phyloP scores from a whole-genome alignment of 2,329 filamentous ascomycete genomes.

The Colletotrichum melonis region DNA sequence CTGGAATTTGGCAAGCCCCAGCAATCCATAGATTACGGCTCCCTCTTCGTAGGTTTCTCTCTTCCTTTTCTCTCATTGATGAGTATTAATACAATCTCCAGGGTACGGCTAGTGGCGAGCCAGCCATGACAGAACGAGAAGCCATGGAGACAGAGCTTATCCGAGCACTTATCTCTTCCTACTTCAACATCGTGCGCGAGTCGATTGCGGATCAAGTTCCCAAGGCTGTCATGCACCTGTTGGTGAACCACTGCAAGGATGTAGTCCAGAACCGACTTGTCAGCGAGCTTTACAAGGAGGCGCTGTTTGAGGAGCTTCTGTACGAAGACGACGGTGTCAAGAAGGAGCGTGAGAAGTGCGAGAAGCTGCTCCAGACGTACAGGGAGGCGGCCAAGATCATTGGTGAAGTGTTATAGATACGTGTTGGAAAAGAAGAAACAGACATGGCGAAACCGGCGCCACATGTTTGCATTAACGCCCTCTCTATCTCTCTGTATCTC shows the following conservation, averaged over 20 bases:
- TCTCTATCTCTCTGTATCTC: background rate
- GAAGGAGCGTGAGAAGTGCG: conserved; percentile 98
- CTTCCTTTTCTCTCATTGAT: background rate
- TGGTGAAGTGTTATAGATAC: conserved; percentile 84
- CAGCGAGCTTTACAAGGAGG: conserved; percentile 93
- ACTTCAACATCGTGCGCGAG: conserved; percentile 99
- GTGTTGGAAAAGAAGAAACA: conserved; percentile 27
- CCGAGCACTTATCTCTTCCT: conserved; percentile 93
- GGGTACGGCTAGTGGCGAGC: conserved; percentile 73
- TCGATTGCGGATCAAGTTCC: conserved; percentile 99
- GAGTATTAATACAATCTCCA: conserved; percentile 45
- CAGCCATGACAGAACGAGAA: conserved; percentile 93
- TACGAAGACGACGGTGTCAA: conserved; percentile 99
- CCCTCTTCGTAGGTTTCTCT: conserved; percentile 67
- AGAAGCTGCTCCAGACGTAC: conserved; percentile 94
- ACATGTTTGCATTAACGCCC: conserved; percentile 7
- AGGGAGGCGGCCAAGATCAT: conserved; percentile 98
- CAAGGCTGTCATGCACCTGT: conserved; percentile 98
- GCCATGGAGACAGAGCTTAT: conserved; percentile 98
- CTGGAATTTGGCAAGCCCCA: conserved; percentile 52
- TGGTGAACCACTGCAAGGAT: conserved; percentile 98
- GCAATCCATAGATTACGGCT: conserved; percentile 54
- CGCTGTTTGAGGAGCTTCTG: conserved; percentile 89
- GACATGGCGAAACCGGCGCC: conserved; percentile 9
- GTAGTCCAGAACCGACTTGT: conserved; percentile 97